A percentile compares a stretch with the other conserved stretches of the same genome.
These are phyloP conservation scores for Bacidia gigantensis DNA, from an alignment of 495 filamentous ascomycete species.

Conservation along the genomic window DNA sequence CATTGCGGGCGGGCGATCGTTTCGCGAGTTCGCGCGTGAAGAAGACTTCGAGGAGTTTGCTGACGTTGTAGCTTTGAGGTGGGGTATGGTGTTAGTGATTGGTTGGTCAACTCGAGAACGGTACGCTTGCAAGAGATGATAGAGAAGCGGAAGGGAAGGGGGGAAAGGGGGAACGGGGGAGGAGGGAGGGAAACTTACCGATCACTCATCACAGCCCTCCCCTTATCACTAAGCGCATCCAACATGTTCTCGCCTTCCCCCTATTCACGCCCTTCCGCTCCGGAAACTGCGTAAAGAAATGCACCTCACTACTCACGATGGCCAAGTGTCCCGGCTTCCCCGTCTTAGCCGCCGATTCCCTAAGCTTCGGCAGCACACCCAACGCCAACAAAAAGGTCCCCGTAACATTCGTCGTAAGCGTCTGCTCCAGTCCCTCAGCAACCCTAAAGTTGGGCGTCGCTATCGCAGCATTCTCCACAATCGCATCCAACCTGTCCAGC, in stretches of 20 bases:
- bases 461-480: slow-evolving; percentile 27
- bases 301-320: slow-evolving; percentile 20
- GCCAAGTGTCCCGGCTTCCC: slow-evolving; percentile 17
- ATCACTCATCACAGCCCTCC: slow-evolving; percentile 17
- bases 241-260: slow-evolving; percentile 15
- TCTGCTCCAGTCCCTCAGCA: slow-evolving; percentile 26
- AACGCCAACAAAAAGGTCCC: slow-evolving; percentile 27
- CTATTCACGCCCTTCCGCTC: slow-evolving; percentile 15
- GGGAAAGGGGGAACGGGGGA: slow-evolving; percentile 1
- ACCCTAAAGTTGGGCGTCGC: slow-evolving; percentile 12
- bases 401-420: slow-evolving; percentile 33
- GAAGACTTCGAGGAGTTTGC: slow-evolving; percentile 24
- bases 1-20: neutral
- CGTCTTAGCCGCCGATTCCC: slow-evolving; percentile 11
- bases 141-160: neutral
- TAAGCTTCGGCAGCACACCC: slow-evolving; percentile 20
- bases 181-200: slow-evolving; percentile 4
- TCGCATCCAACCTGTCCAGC: slow-evolving; percentile 22
- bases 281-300: slow-evolving; percentile 14
- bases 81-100: neutral
- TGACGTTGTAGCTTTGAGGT: slow-evolving; percentile 14
- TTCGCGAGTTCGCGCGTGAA: slow-evolving; percentile 20
- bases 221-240: slow-evolving; percentile 16
- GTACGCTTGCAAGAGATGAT: neutral
- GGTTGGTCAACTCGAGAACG: no score